Conservation (phyloP, 164 flowering plant species). For the Stephania japonica region DNA sequence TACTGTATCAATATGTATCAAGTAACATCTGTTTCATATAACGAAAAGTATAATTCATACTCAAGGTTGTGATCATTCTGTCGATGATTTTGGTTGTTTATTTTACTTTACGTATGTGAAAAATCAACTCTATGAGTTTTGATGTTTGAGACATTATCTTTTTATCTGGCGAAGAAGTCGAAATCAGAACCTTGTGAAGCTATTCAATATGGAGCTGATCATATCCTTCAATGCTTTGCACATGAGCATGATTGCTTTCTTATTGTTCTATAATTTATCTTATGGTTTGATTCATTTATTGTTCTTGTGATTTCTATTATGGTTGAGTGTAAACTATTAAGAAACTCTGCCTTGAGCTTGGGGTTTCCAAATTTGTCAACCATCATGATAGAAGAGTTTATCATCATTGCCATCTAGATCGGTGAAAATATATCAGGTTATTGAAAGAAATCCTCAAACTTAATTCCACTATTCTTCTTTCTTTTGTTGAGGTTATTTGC, state of each 20-base stretch:
- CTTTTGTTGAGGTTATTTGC: not conserved
- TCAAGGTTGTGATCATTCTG: not conserved
- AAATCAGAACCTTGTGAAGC: not conserved
- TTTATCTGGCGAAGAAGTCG: not conserved
- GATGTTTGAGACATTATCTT: not conserved
- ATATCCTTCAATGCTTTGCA: not conserved
- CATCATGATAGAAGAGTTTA: not conserved
- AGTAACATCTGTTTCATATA: not conserved
- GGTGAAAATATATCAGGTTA: not conserved
- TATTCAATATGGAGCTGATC: not conserved
- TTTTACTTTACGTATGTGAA: not conserved
- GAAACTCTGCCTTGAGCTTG: not conserved
- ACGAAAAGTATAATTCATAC: not conserved
- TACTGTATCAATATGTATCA: constrained; percentile 7
- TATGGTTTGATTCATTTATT: not conserved
- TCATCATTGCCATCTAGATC: not conserved
- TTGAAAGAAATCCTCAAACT: not conserved
- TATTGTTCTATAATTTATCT: not conserved
- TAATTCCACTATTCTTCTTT: not conserved
- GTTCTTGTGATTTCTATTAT: not conserved
- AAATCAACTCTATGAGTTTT: not conserved
- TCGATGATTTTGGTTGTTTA: not conserved
- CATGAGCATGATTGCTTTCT: not conserved
- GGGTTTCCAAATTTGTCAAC: not conserved
- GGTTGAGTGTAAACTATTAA: not conserved